Percentiles rank a stretch among this genome's conserved stretches.
Evolutionary conservation across 306 rosid genomes (phyloP).

Genomic region (Pyrus pyrifolia): DNA sequence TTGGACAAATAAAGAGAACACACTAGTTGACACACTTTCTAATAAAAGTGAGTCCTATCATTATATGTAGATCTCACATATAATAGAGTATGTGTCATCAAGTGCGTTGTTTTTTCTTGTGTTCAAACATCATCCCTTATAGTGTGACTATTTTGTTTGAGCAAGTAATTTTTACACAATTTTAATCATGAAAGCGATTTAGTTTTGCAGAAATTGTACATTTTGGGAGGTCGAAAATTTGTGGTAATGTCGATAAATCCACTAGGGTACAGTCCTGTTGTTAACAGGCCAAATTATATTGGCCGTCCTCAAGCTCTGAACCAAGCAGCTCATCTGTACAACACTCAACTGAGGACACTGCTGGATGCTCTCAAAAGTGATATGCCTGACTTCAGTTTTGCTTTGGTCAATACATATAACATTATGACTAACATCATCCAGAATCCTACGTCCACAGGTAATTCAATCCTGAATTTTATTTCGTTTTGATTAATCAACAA

Average conservation of each 20-base stretch:
- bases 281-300: background rate
- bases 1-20: too few species aligned
- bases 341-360: conserved; percentile 17
- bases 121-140: too few species aligned
- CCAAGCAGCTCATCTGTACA: conserved; percentile 36
- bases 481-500: too few species aligned
- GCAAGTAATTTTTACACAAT: background rate
- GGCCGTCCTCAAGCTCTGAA: conserved; percentile 24
- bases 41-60: too few species aligned
- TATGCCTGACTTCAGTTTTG: conserved; percentile 25
- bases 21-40: too few species aligned
- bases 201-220: conserved; percentile 31
- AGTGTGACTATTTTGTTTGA: too few species aligned
- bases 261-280: conserved; percentile 39
- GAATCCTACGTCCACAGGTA: conserved; percentile 26
- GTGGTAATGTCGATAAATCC: conserved; percentile 35
- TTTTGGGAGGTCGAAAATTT: conserved; percentile 41
- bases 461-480: too few species aligned
- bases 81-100: too few species aligned
- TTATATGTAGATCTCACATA: too few species aligned
- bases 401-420: conserved; percentile 32
- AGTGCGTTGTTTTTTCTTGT: too few species aligned
- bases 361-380: conserved; percentile 19
- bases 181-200: background rate
- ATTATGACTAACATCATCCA: conserved; percentile 27